Evolutionary conservation across 441 rosid species (phyloP).

Genomic region (Aquilaria agallochum): DNA sequence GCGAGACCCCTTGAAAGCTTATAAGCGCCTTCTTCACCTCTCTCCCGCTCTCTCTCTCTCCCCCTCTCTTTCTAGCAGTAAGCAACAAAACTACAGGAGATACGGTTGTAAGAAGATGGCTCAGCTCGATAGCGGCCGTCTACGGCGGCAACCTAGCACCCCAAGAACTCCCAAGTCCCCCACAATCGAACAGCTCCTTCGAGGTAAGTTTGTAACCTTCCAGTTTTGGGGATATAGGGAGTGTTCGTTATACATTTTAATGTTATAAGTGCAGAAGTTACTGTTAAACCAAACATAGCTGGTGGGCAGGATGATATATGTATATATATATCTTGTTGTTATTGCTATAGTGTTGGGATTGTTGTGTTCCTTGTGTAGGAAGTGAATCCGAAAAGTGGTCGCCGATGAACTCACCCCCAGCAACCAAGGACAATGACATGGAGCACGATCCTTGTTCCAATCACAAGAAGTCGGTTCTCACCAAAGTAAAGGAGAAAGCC

Average conservation of each 20-base stretch:
- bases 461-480: slow-evolving; percentile 50
- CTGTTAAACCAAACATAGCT: too few relatives aligned
- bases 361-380: slow-evolving; percentile 12
- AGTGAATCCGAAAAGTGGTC: slow-evolving; percentile 41
- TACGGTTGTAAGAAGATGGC: slow-evolving; percentile 13
- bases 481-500: slow-evolving; percentile 59
- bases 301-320: too few relatives aligned
- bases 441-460: slow-evolving; percentile 41
- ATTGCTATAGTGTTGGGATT: too few relatives aligned
- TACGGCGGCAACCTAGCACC: slow-evolving; percentile 21
- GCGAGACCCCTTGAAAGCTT: slow-evolving; percentile 15
- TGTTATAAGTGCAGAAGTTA: too few relatives aligned
- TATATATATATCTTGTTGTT: too few relatives aligned
- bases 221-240: neutral
- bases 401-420: slow-evolving; percentile 13
- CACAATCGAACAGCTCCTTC: slow-evolving; percentile 39
- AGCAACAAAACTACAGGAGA: neutral
- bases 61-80: neutral
- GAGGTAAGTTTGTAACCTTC: slow-evolving; percentile 29
- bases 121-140: slow-evolving; percentile 32
- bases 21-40: slow-evolving; percentile 14
- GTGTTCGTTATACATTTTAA: too few relatives aligned
- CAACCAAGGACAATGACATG: slow-evolving; percentile 31
- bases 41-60: slow-evolving; percentile 8
- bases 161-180: slow-evolving; percentile 28